phyloP scores from a whole-genome alignment of 1,139 yeast species.

The Zygotorulaspora mrakii region DNA sequence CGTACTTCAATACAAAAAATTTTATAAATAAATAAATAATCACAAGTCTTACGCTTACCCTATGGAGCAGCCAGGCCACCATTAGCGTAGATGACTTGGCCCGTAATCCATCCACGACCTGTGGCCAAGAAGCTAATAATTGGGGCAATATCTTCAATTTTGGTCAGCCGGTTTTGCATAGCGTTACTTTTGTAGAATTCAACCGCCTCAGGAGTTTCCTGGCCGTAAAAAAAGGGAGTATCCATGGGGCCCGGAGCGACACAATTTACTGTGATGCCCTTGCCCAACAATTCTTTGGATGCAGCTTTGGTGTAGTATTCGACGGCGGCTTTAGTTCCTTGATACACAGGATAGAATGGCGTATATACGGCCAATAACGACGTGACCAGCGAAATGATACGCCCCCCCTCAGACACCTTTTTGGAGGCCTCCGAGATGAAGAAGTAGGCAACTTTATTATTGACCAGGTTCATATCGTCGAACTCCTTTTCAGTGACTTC shows the following conservation, averaged over 20 bases:
- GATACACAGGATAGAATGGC: conserved; percentile 53
- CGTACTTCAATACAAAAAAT: no score
- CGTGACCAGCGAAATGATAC: conserved; percentile 51
- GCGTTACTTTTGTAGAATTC: conserved; percentile 53
- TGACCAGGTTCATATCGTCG: conserved; percentile 50
- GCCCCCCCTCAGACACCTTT: conserved; percentile 49
- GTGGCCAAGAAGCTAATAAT: conserved; percentile 56
- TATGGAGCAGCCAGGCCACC: conserved; percentile 59
- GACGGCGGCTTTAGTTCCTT: conserved; percentile 62
- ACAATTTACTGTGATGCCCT: conserved; percentile 51
- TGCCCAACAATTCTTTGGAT: conserved; percentile 51
- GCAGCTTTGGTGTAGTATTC: conserved; percentile 55
- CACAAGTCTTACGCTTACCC: neutral
- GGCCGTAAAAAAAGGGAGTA: conserved; percentile 63
- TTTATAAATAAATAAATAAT: no score
- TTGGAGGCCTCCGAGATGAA: conserved; percentile 57
- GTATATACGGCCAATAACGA: conserved; percentile 65
- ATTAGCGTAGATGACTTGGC: conserved; percentile 61
- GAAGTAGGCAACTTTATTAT: conserved; percentile 59
- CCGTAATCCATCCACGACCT: conserved; percentile 67
- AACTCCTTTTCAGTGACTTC: conserved; percentile 52
- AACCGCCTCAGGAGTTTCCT: conserved; percentile 51
- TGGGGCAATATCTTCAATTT: conserved; percentile 60
- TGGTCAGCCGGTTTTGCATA: conserved; percentile 50
- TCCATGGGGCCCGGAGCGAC: conserved; percentile 75